These are phyloP conservation scores for Penicillium verrucosum DNA, from an alignment of 2,329 filamentous ascomycete genomes.

Conservation along the genomic window DNA sequence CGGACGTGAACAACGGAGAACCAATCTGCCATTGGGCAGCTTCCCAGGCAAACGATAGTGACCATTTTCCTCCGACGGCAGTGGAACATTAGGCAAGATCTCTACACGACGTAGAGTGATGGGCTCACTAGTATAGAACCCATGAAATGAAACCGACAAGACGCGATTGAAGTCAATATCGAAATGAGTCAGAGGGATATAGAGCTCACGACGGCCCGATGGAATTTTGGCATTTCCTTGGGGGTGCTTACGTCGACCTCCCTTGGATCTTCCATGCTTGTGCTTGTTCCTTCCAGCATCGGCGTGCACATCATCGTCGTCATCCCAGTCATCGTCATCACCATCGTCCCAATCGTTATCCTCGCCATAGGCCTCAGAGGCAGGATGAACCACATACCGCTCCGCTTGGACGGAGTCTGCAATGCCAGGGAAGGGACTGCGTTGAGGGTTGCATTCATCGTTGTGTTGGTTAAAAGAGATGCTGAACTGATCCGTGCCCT, in stretches of 20 bases:
- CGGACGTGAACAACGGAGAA: constrained; percentile 63
- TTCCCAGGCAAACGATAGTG: constrained; percentile 56
- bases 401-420: constrained; percentile 65
- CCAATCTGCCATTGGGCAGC: constrained; percentile 58
- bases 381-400: constrained; percentile 48
- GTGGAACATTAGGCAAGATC: constrained; percentile 56
- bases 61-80: constrained; percentile 16
- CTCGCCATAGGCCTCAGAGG: background rate
- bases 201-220: constrained; percentile 49
- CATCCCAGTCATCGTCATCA: background rate
- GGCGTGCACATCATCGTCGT: background rate
- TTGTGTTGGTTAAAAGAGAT: constrained; percentile 67
- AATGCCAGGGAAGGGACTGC: constrained; percentile 62
- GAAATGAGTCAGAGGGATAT: constrained; percentile 66
- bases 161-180: constrained; percentile 56
- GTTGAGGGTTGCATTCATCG: constrained; percentile 52
- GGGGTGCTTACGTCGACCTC: background rate
- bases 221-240: background rate
- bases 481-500: constrained; percentile 61
- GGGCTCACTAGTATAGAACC: constrained; percentile 56
- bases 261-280: background rate
- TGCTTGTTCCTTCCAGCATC: background rate
- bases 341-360: background rate
- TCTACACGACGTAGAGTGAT: constrained; percentile 59
- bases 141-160: constrained; percentile 61